Evolutionary conservation across 2,329 filamentous ascomycete genomes (phyloP), one percentile per base, ranked within the genome.

Genomic region (Diaporthe capsici): DNA sequence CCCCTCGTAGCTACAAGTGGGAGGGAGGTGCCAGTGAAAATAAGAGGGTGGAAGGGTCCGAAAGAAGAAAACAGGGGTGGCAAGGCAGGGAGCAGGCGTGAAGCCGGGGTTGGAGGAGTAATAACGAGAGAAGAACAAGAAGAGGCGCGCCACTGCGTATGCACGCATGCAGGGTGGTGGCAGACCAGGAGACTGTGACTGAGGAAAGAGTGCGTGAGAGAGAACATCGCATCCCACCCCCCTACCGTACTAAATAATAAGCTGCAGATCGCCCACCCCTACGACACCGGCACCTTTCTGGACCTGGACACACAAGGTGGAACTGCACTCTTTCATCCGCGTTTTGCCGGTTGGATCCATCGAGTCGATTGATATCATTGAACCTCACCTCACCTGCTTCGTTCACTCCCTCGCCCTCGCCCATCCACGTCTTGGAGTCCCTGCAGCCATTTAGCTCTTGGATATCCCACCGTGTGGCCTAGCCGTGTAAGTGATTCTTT

Each of bases 181-280:
- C 63, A 49, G 63, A 22, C 44, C 63, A 67, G 31, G 39, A 65
- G 34, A 39, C 31, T n/a, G 51, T 28, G 15, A 57, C 39, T 20
- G 60, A 28, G 34, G 17, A 15, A 44, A 44, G 60, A 63, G 60
- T 44, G 60, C 17, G 37, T 17, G 37, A 3, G 22, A 39, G 31
- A 44, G 37, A 28, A 63, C 60, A 63, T 63, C 37, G 39, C 60
- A 63, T 44, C 58, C 53, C 55, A 17, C 20, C 60, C 39, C 60
- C 39, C 34, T 63, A 44, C 60, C 31, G 25, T 47, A 65, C 60
- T 63, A 61, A 63, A 72, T 72, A 61, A 72, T 72, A 72, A 72
- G 71, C 58, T 72, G 71, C 71, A 72, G 71, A 53, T 63, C 71
- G 71, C 71, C 71, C 71, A 72, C 71, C 71, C 47, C 42, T 61